A percentile compares a stretch with the other conserved stretches of the same genome.
These are phyloP conservation scores for Aspergillus intermedius DNA, from an alignment of 2,329 filamentous ascomycete genomes.

Conservation along the genomic window DNA sequence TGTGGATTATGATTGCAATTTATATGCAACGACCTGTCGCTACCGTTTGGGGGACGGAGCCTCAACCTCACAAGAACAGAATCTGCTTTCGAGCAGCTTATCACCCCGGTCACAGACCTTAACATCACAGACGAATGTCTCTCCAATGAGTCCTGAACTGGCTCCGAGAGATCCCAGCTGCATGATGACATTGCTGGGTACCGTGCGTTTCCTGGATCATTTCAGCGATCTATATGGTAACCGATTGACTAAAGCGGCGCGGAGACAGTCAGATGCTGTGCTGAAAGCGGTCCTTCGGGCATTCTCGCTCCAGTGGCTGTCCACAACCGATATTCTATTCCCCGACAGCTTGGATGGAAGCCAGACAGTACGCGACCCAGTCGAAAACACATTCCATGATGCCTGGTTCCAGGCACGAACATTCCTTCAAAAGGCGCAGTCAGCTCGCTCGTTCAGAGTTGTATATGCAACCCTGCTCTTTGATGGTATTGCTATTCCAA, in stretches of 20 bases:
- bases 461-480: constrained; percentile 17
- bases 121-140: background rate
- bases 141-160: background rate
- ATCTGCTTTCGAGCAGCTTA: background rate
- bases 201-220: background rate
- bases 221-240: background rate
- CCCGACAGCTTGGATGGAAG: too few species aligned
- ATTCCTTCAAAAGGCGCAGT: background rate
- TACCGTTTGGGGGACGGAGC: background rate
- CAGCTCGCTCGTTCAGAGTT: constrained; percentile 14
- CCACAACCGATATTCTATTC: background rate
- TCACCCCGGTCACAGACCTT: background rate
- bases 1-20: background rate
- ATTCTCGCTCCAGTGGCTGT: constrained; percentile 17
- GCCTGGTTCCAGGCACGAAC: background rate
- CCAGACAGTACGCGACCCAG: background rate
- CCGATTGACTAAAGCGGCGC: background rate
- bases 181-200: background rate
- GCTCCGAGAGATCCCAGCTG: background rate
- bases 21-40: background rate
- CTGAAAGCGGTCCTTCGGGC: constrained; percentile 13
- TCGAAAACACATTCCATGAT: background rate
- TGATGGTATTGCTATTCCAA: constrained; percentile 15
- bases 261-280: constrained; percentile 12
- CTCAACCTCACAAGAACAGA: background rate